A percentile compares a stretch with the other conserved stretches of the same genome.
Evolutionary conservation across 2,329 filamentous ascomycete genomes (phyloP).

Genomic region (Trichophyton simii): DNA sequence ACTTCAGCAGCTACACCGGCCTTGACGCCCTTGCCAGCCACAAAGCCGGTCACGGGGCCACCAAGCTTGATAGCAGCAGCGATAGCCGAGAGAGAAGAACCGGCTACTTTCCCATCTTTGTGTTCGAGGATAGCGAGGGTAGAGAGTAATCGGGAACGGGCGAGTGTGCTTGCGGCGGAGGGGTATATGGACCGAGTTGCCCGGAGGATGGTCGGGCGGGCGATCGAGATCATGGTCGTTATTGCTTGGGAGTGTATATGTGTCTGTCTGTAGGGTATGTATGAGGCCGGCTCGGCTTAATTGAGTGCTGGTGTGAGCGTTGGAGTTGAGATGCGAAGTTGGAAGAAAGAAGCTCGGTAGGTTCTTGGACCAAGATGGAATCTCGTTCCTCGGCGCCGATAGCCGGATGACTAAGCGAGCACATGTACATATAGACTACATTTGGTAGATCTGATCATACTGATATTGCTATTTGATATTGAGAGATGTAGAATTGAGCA

Average conservation of each 20-base stretch:
- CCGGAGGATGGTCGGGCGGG: conserved; percentile 30
- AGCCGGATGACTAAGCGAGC: conserved; percentile 1
- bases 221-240: conserved; percentile 17
- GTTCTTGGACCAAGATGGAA: not conserved
- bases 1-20: conserved; percentile 61
- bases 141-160: conserved; percentile 57
- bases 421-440: too few species aligned
- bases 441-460: not conserved
- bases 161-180: conserved; percentile 19
- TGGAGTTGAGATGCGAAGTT: not conserved
- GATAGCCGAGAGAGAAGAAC: conserved; percentile 69
- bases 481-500: not conserved
- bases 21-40: conserved; percentile 71
- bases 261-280: not conserved
- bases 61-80: conserved; percentile 79
- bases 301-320: not conserved
- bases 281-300: not conserved
- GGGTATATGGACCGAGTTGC: conserved; percentile 35
- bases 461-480: not conserved
- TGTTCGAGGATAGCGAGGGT: conserved; percentile 89
- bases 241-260: not conserved
- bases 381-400: not conserved
- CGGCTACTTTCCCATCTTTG: conserved; percentile 72
- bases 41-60: conserved; percentile 70
- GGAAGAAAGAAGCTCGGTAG: not conserved